Base-by-base conservation (phyloP, 1,284 basidiomycete species). In the Ganoderma boninense region DNA sequence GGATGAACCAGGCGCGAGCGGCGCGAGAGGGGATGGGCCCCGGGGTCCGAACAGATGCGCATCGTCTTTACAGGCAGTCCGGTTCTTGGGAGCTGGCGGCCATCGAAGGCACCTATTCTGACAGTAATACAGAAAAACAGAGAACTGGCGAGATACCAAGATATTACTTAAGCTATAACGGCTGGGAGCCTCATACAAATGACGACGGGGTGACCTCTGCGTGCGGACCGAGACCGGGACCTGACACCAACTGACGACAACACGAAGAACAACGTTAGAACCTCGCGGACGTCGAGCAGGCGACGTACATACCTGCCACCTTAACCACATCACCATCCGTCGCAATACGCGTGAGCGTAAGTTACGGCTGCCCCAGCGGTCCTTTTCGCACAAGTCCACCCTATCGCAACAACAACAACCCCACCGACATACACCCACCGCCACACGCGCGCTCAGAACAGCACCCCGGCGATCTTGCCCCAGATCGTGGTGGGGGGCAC, bases 401-500 rank as follows among this genome's bases (percentile, higher is more conserved):
- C 26, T 29, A 29, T 29, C 26, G 18, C 16, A 52, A 43, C 42
- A 43, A 43, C 42, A n/a, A 7, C 49, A 4, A 10, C n/a, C 4
- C 23, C 4, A 52, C 26, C 46, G 11, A 52, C 32, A 56, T 18
- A 56, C 8, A 2, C 29, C 29, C 26, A 0, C 7, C 52, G 1
- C 23, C 14, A 4, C 23, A 4, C 23, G 13, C 5, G 4, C 29
- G 18, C 62, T 65, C 54, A 85, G 80, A 86, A 85, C n/a, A 86
- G 5, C 13, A 78, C 38, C 16, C 79, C 77, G 68, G 80, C 81
- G 61, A 85, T 75, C 76, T 83, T 84, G 61, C 81, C 78, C 40
- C 70, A 66, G 62, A 84, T 67, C 35, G 78, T 84, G 69, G 69
- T 78, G 4, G 84, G 83, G 2, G 82, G 82, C 10, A 77, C 75